Percentiles rank a stretch among this genome's conserved stretches.
These are phyloP conservation scores for Panellus pusillus DNA, from an alignment of 768 basidiomycete genomes.

Conservation along the genomic window DNA sequence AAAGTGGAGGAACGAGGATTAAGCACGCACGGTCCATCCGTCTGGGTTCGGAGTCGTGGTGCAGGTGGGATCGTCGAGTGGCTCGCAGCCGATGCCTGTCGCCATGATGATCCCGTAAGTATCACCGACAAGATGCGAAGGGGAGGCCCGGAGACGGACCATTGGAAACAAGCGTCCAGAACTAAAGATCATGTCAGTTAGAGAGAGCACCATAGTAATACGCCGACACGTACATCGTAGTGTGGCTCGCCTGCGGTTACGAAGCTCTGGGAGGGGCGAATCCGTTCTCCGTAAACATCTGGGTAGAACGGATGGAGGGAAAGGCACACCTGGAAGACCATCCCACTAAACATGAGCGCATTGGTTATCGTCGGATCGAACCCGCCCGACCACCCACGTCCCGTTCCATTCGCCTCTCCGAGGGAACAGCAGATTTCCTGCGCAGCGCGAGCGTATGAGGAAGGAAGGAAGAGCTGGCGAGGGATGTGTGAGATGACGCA, in stretches of 20 bases:
- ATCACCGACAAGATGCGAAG: conserved; percentile 5
- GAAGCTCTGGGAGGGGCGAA: conserved; percentile 31
- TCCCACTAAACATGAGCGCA: conserved; percentile 37
- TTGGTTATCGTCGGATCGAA: conserved; percentile 43
- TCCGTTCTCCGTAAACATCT: too few relatives aligned
- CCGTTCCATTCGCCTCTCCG: conserved; percentile 35
- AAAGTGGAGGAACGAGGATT: too few relatives aligned
- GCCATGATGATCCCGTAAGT: neutral
- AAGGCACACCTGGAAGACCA: conserved; percentile 30
- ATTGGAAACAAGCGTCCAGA: conserved; percentile 41
- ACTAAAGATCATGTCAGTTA: conserved; percentile 21
- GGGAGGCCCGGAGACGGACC: conserved; percentile 16
- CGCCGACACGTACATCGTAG: conserved; percentile 33
- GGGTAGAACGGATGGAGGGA: too few relatives aligned
- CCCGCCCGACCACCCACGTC: conserved; percentile 34
- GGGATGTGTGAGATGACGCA: conserved; percentile 13
- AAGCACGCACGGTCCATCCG: conserved; percentile 41
- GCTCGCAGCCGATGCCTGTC: conserved; percentile 41
- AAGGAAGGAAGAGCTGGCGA: neutral
- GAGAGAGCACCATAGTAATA: neutral
- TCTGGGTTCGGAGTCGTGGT: conserved; percentile 35
- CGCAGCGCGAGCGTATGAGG: neutral
- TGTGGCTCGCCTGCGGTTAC: conserved; percentile 37
- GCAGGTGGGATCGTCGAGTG: conserved; percentile 34
- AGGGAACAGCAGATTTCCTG: conserved; percentile 40